A percentile compares a stretch with the other conserved stretches of the same genome.
Conservation (phyloP, 1,284 basidiomycete species). For the Sporisorium graminicola region DNA sequence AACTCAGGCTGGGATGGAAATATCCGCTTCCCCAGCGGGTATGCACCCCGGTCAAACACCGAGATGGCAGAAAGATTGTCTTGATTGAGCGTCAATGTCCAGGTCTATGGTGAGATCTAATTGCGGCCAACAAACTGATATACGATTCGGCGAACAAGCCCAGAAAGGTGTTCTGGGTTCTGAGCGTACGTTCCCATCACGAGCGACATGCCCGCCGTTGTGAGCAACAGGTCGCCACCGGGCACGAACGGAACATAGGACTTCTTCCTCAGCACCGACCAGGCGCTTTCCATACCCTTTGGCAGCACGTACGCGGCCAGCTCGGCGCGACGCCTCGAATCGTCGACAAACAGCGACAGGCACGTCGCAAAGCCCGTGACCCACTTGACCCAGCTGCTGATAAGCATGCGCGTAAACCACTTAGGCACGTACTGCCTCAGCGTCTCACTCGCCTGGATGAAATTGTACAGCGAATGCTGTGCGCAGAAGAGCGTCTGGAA, state of each 20-base stretch:
- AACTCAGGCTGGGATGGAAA: too few relatives aligned
- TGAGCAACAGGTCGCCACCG: slow-evolving; percentile 79
- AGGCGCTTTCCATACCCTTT: slow-evolving; percentile 78
- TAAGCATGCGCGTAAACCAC: slow-evolving; percentile 74
- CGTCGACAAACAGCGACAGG: slow-evolving; percentile 86
- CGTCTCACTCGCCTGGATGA: slow-evolving; percentile 44
- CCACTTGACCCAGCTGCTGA: slow-evolving; percentile 77
- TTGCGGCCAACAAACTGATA: slow-evolving; percentile 74
- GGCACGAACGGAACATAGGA: slow-evolving; percentile 79
- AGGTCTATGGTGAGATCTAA: slow-evolving; percentile 35
- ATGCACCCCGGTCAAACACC: neutral
- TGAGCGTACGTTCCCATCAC: slow-evolving; percentile 88
- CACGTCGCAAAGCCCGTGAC: slow-evolving; percentile 82
- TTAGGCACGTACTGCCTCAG: slow-evolving; percentile 69
- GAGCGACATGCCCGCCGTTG: slow-evolving; percentile 83
- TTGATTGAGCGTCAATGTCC: slow-evolving; percentile 7
- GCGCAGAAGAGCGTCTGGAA: slow-evolving; percentile 88
- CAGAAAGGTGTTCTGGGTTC: slow-evolving; percentile 87
- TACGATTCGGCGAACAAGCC: slow-evolving; percentile 84
- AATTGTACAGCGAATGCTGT: slow-evolving; percentile 75
- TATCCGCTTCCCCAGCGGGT: neutral
- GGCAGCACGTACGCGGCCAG: slow-evolving; percentile 95
- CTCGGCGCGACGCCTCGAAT: slow-evolving; percentile 82
- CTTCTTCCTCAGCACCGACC: slow-evolving; percentile 82
- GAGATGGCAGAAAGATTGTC: neutral